Conservation (phyloP, 306 rosid genomes). For the Pyrus bretschneideri region DNA sequence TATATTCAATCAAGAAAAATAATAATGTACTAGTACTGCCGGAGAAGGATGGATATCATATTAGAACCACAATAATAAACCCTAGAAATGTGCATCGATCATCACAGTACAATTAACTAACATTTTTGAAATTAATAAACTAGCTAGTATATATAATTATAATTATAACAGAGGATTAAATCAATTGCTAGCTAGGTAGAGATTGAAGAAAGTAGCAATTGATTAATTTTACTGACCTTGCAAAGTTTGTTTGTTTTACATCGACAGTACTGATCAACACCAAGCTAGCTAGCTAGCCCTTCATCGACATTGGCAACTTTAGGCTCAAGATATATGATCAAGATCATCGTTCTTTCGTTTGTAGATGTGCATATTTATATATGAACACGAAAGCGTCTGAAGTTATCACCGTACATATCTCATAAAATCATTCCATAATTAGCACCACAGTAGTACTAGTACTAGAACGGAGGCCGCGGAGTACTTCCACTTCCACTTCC, state of each 20-base stretch:
- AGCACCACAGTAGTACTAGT: not conserved
- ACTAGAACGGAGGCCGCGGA: constrained; percentile 12
- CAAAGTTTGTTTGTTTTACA: not conserved
- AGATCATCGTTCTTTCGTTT: too few species aligned
- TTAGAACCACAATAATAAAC: not conserved
- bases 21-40: not conserved
- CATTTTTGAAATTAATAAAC: not conserved
- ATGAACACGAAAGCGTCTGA: too few species aligned
- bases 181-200: too few species aligned
- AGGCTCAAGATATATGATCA: too few species aligned
- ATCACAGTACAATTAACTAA: not conserved
- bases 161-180: not conserved
- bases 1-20: too few species aligned
- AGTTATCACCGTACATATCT: not conserved
- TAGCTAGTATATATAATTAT: too few species aligned
- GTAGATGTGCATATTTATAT: too few species aligned
- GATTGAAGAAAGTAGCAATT: not conserved
- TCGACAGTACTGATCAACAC: not conserved
- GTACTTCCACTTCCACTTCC: not conserved
- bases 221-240: not conserved
- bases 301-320: not conserved
- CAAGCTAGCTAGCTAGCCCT: not conserved
- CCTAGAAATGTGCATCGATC: not conserved
- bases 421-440: not conserved
- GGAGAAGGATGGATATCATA: not conserved